Base-by-base conservation (phyloP, 352 stramenopile species). In the Poterioochromonas sp. region DNA sequence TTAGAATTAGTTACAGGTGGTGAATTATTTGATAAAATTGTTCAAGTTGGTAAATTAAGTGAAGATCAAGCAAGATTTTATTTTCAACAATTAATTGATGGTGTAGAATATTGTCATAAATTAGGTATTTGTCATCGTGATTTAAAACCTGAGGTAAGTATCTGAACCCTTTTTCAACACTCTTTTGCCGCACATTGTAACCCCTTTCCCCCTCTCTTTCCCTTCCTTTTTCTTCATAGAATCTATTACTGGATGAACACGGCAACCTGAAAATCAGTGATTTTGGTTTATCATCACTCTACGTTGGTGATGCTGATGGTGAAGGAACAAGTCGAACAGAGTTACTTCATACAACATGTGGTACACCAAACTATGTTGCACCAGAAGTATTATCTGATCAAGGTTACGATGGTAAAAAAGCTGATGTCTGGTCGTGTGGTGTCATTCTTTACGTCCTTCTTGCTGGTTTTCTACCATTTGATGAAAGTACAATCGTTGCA, bases 11-110 rank as follows among this genome's bases (percentile, higher is more conserved):
- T 92, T 18, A 84, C 86, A 58, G 88, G 89, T 18, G 81, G 85
- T 18, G 88, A 98, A 87, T 90, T 98, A 73, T 99, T 99, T 82
- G 94, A 99, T 88, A 93, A 97, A 81, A 99, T 99, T 79, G 92
- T 97, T 62, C 95, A 89, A 85, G 91, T 89, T 82, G 88, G 85
- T 82, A 89, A 90, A 74, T 96, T 98, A 80, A 93, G 87, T 77
- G 96, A 98, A 83, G 94, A 95, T 71, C 96, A 95, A 79, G 93
- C 93, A 37, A 89, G 93, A 69, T 97, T 98, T 83, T 99, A 98
- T 85, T 99, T 99, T 83, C 89, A 86, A 44, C 94, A 99, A 86
- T 90, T 99, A 54, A 88, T 98, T 41, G 92, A 95, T 53, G 95
- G 94, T 69, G 93, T 98, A 40, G 85, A 90, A 76, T 99, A 98